phyloP scores from a whole-genome alignment of 2,329 filamentous ascomycete genomes.

The Pyrenophora tritici-repentis region DNA sequence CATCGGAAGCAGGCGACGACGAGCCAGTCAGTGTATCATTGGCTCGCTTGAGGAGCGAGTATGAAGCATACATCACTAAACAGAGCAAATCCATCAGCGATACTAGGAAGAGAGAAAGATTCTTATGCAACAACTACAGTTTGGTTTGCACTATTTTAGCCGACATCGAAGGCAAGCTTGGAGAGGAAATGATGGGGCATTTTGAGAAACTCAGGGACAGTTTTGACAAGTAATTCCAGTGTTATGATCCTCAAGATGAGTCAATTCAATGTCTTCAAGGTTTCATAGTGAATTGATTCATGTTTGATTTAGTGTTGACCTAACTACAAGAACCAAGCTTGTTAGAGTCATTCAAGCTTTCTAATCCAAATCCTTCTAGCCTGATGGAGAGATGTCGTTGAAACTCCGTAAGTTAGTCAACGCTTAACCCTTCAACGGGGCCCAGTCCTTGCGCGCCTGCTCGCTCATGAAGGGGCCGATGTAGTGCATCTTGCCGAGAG shows the following conservation, averaged over 20 bases:
- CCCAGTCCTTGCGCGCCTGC: constrained; percentile 26
- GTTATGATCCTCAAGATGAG: no score
- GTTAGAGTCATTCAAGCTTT: neutral
- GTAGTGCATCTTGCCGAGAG: constrained; percentile 24
- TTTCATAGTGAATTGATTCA: no score
- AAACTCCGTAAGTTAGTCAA: no score
- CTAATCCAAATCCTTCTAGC: neutral
- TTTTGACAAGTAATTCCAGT: constrained; percentile 33
- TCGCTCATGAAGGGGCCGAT: constrained; percentile 25
- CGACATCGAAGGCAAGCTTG: constrained; percentile 72
- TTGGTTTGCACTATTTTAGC: constrained; percentile 88
- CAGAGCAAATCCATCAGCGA: constrained; percentile 77
- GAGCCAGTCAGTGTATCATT: constrained; percentile 88
- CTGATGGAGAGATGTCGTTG: no score
- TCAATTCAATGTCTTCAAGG: neutral
- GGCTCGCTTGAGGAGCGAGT: constrained; percentile 75
- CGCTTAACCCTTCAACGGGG: constrained; percentile 20
- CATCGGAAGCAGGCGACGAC: constrained; percentile 89
- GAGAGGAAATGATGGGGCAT: constrained; percentile 73
- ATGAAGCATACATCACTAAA: constrained; percentile 80
- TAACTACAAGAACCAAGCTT: no score
- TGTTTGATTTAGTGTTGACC: no score
- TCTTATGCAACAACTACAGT: constrained; percentile 95
- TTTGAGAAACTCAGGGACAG: constrained; percentile 66
- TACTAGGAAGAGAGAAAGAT: constrained; percentile 79